phyloP scores from a whole-genome alignment of 805 yeast genomes.

The Hanseniaspora occidentalis region DNA sequence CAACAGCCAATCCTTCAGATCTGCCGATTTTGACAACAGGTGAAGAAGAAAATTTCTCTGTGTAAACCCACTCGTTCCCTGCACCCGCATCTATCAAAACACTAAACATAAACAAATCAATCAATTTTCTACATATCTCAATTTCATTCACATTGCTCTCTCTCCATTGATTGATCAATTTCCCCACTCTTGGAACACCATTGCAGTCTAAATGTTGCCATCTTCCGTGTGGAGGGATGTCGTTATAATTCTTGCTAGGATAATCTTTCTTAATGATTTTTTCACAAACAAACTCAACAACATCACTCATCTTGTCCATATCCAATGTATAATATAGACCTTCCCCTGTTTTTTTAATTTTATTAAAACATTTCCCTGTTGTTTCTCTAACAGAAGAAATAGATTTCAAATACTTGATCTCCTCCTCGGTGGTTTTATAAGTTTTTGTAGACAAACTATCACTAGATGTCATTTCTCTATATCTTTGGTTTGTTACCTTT shows the following conservation, averaged over 20 bases:
- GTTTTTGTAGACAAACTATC: too few relatives aligned
- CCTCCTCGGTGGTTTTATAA: background rate
- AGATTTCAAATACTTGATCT: constrained; percentile 28
- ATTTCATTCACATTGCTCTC: constrained; percentile 21
- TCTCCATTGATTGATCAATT: constrained; percentile 29
- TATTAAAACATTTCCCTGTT: constrained; percentile 30
- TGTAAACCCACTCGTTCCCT: constrained; percentile 43
- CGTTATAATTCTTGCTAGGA: constrained; percentile 26
- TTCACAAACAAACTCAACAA: constrained; percentile 33
- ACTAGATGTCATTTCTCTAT: constrained; percentile 2
- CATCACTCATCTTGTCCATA: constrained; percentile 27
- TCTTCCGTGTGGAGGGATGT: constrained; percentile 56
- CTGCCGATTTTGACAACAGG: constrained; percentile 22
- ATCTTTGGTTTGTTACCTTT: background rate
- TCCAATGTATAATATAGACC: constrained; percentile 33
- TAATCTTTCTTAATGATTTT: constrained; percentile 34
- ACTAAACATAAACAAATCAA: constrained; percentile 47
- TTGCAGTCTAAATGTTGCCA: constrained; percentile 54
- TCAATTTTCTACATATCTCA: constrained; percentile 40
- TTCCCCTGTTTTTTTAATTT: constrained; percentile 25
- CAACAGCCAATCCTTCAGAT: constrained; percentile 56
- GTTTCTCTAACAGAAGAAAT: constrained; percentile 46
- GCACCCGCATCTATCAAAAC: constrained; percentile 61
- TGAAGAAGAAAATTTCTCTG: constrained; percentile 24
- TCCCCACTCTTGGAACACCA: constrained; percentile 31